Base-by-base conservation (phyloP, 331 rosid species). In the Acacia concinna region DNA sequence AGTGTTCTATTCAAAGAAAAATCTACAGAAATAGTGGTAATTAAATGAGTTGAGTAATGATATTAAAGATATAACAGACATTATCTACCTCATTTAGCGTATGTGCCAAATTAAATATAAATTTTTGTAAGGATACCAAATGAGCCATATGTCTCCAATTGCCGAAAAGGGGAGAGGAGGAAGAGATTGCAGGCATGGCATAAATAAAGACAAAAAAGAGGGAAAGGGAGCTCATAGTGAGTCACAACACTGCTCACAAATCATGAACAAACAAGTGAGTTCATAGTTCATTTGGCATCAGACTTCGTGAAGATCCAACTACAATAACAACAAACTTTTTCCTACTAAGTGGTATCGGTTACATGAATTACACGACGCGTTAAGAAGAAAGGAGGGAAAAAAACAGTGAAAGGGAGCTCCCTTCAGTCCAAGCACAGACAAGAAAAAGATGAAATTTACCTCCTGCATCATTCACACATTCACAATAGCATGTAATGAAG, bases 341-440 rank as follows among this genome's bases (percentile, higher is more conserved):
- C 59, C 4, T n/a, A 3, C 4, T 52, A 52, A n/a, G 7, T 47
- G 8, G 3, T 21, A 18, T 47, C 3, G 12, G 11, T 1, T 52
- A 52, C 13, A 52, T 52, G 12, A 7, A 52, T 52, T 2, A 4
- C n/a, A 47, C 1, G 3, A 1, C 1, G 5, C 8, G 63, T 56
- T 9, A 56, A 56, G 63, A 9, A 17, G 12, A n/a, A n/a, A 25
- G 20, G 18, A 12, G 1, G 32, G 32, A 63, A 20, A 64, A 10
- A 8, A 78, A 80, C 12, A 79, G 84, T 46, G 79, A 82, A 83
- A 87, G 92, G 91, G 92, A 91, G 93, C 92, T 87, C 93, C 93
- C 93, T 89, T 89, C 93, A 89, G 93, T 89, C 93, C 93, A 89
- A 89, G 93, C 91, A 89, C 25, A 84, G 91, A 87, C 52, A 74